Percentiles rank a stretch among this genome's conserved stretches.
Evolutionary conservation across 2,329 filamentous ascomycete species (phyloP).

Genomic region (Tolypocladium guangdongense): DNA sequence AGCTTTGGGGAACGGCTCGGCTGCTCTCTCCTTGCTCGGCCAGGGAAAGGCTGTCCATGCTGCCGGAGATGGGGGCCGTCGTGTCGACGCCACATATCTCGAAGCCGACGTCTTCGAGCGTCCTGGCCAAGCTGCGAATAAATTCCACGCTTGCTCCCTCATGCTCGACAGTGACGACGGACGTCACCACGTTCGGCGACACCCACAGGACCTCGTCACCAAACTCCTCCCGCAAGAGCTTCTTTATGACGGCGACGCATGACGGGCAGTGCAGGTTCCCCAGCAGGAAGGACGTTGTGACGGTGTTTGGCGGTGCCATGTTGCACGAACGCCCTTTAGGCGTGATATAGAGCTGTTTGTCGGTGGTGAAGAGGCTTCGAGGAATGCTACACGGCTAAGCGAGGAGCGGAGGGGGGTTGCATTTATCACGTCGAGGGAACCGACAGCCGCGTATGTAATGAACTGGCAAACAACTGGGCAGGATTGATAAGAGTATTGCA

Average conservation of each 20-base stretch:
- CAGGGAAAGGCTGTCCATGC: conserved; percentile 13
- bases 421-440: not conserved
- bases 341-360: not conserved
- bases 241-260: conserved; percentile 56
- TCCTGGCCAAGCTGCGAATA: conserved; percentile 30
- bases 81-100: conserved; percentile 41
- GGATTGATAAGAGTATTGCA: not conserved
- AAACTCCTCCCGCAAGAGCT: conserved; percentile 39
- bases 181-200: conserved; percentile 61
- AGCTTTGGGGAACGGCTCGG: conserved; percentile 6
- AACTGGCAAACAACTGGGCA: not conserved
- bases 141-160: conserved; percentile 26
- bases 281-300: conserved; percentile 53
- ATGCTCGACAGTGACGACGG: conserved; percentile 54
- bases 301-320: conserved; percentile 19
- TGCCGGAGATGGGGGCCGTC: conserved; percentile 19
- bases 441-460: not conserved
- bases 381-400: not conserved
- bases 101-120: conserved; percentile 47
- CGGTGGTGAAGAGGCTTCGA: not conserved
- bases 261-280: conserved; percentile 71
- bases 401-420: not conserved
- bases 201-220: conserved; percentile 42
- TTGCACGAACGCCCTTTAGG: not conserved
- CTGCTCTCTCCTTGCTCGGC: conserved; percentile 12